Base-by-base conservation (phyloP, 331 rosid genomes). In the Arachis monticola region DNA sequence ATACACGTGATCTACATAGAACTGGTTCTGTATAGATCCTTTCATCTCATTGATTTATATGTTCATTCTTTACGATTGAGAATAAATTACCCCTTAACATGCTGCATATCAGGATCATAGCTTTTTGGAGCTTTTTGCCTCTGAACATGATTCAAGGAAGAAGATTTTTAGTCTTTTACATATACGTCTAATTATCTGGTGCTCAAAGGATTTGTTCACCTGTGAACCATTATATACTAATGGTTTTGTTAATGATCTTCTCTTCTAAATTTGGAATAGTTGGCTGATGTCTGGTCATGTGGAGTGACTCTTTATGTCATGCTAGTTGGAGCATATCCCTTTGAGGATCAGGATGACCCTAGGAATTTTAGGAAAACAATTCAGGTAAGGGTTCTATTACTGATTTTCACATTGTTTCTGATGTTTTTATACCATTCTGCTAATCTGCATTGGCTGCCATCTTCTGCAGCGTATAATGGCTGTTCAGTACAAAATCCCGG, bases 281-380 rank as follows among this genome's bases (percentile, higher is more conserved):
- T 85, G 86, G 91, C 91, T 57, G 91, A 87, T 78, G 91, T 87
- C 7, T 87, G 91, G 91, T 87, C 91, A 27, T 87, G 91, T 70
- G 91, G 89, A 35, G 91, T 87, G 78, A 87, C 91, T 69, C 91
- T 87, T 55, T 87, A 85, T 83, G 91, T 87, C 62, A 87, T 87
- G 91, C 84, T 87, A 77, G 91, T 87, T 63, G 91, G 91, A 78
- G 87, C 87, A 30, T 87, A 87, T 65, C 91, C 89, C 64, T 87
- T 87, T 70, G 91, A 87, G 86, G 91, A 87, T 83, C 91, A 82
- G 31, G 87, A 85, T 48, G 91, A 87, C 60, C 89, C 91, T 48
- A 83, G 80, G 81, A 87, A 87, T 73, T 80, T 87, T 66, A 87
- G 89, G 80, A 87, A 87, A 80, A 85, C 91, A 72, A 87, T 87